Percentiles rank a stretch among this genome's conserved stretches.
phyloP scores from a whole-genome alignment of 2,329 filamentous ascomycete species.

The Fusarium tjaetaba region DNA sequence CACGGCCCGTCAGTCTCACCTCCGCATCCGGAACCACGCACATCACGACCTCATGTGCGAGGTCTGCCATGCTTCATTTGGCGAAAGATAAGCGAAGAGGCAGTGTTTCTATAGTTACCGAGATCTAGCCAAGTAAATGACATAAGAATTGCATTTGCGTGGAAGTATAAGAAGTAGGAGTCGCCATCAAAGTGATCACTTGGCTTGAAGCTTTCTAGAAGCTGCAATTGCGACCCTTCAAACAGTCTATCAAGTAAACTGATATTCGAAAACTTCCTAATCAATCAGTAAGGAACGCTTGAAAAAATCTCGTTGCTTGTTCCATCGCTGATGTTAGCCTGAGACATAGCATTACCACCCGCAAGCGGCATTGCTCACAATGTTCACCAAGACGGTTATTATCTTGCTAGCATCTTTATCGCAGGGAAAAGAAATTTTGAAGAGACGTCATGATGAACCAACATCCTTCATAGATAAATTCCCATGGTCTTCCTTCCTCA shows the following conservation, averaged over 20 bases:
- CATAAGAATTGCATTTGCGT: not conserved
- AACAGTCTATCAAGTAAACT: rapidly evolving
- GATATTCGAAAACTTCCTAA: rapidly evolving
- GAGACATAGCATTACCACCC: not conserved
- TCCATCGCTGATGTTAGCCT: not conserved
- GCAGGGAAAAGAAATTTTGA: not conserved
- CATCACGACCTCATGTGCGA: not conserved
- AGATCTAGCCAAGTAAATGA: not conserved
- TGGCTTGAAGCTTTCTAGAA: not conserved
- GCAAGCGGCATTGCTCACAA: not conserved
- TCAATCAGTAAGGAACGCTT: not conserved
- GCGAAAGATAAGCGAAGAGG: conserved; percentile 13
- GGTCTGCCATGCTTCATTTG: conserved; percentile 25
- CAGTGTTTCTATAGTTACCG: not conserved
- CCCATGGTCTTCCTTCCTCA: conserved; percentile 15
- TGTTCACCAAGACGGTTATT: conserved; percentile 1
- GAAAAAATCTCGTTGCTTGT: not conserved
- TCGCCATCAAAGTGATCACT: not conserved
- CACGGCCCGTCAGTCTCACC: not conserved
- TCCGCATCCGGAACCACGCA: conserved; percentile 23
- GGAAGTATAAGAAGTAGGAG: conserved; percentile 4
- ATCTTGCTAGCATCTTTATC: conserved; percentile 2
- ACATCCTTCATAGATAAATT: conserved; percentile 7
- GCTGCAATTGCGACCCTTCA: no score
- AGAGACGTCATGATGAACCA: not conserved